Evolutionary conservation across 2,329 filamentous ascomycete species (phyloP).

Genomic region (Claviceps sp.): DNA sequence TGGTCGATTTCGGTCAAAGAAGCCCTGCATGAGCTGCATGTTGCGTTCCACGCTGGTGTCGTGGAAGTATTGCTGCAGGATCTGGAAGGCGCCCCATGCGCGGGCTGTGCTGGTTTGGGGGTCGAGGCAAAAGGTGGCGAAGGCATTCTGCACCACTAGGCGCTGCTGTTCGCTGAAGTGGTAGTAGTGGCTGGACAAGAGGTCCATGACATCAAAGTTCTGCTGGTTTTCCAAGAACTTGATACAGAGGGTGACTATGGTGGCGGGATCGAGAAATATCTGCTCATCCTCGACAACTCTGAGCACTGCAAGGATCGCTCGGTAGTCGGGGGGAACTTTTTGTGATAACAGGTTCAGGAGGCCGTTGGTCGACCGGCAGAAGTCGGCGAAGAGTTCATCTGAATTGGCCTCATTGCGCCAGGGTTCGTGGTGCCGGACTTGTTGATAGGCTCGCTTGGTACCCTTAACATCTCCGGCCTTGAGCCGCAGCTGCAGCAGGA

Average conservation of each 20-base stretch:
- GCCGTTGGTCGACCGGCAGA: slow-evolving; percentile 52
- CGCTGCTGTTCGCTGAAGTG: slow-evolving; percentile 60
- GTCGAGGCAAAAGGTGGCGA: slow-evolving; percentile 58
- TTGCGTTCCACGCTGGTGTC: slow-evolving; percentile 54
- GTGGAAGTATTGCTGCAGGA: slow-evolving; percentile 51
- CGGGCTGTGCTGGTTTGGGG: slow-evolving; percentile 45
- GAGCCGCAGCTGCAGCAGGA: slow-evolving; percentile 68
- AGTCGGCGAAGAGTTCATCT: slow-evolving; percentile 35
- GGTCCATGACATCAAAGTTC: slow-evolving; percentile 64
- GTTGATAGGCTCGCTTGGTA: slow-evolving; percentile 51
- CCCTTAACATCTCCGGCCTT: slow-evolving; percentile 58
- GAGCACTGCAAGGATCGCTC: slow-evolving; percentile 59
- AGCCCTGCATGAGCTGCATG: slow-evolving; percentile 63
- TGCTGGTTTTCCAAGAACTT: slow-evolving; percentile 66
- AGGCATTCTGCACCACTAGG: slow-evolving; percentile 47
- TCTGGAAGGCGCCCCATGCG: slow-evolving; percentile 51
- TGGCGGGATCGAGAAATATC: slow-evolving; percentile 57
- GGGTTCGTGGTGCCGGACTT: slow-evolving; percentile 18
- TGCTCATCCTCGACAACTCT: slow-evolving; percentile 59
- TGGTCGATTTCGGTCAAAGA: slow-evolving; percentile 62
- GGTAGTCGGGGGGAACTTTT: slow-evolving; percentile 47
- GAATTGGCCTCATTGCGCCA: slow-evolving; percentile 29
- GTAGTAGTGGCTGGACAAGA: slow-evolving; percentile 62
- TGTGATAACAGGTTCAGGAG: slow-evolving; percentile 58
- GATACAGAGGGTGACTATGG: slow-evolving; percentile 58